These are phyloP conservation scores for Jamesozyma hellenica DNA, from an alignment of 805 yeast species.

Conservation along the genomic window DNA sequence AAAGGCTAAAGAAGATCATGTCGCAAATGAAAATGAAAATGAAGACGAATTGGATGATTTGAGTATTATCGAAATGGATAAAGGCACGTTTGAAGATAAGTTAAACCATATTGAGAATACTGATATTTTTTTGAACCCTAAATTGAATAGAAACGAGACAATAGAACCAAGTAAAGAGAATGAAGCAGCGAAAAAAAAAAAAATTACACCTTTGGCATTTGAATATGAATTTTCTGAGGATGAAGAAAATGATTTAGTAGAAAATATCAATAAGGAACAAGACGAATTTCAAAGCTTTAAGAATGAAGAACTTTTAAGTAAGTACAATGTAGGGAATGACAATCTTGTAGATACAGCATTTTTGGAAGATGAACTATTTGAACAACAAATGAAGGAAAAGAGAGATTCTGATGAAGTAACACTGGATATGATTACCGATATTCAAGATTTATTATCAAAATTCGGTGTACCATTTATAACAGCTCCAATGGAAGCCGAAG, in stretches of 20 bases:
- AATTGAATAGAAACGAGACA: no score
- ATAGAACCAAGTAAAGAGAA: no score
- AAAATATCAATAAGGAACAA: slow-evolving; percentile 60
- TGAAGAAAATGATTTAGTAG: slow-evolving; percentile 60
- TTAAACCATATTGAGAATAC: no score
- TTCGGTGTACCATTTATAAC: slow-evolving; percentile 93
- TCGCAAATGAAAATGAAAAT: neutral
- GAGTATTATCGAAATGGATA: neutral
- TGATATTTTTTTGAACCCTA: no score
- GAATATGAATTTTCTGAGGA: slow-evolving; percentile 67
- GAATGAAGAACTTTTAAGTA: slow-evolving; percentile 32
- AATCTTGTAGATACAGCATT: slow-evolving; percentile 14
- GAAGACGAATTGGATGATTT: neutral
- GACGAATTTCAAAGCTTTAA: slow-evolving; percentile 56
- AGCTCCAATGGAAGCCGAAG: slow-evolving; percentile 99
- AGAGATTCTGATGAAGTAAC: slow-evolving; percentile 92
- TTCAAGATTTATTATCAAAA: slow-evolving; percentile 73
- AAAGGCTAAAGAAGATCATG: neutral
- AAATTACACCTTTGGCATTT: slow-evolving; percentile 17
- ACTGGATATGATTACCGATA: slow-evolving; percentile 73
- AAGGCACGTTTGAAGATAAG: no score
- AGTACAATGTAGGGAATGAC: slow-evolving; percentile 8
- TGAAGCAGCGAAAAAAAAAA: neutral
- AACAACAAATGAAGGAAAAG: slow-evolving; percentile 53
- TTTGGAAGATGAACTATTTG: slow-evolving; percentile 41